These are phyloP conservation scores for Lactifluus pinguis DNA, from an alignment of 768 basidiomycete species.

Conservation along the genomic window DNA sequence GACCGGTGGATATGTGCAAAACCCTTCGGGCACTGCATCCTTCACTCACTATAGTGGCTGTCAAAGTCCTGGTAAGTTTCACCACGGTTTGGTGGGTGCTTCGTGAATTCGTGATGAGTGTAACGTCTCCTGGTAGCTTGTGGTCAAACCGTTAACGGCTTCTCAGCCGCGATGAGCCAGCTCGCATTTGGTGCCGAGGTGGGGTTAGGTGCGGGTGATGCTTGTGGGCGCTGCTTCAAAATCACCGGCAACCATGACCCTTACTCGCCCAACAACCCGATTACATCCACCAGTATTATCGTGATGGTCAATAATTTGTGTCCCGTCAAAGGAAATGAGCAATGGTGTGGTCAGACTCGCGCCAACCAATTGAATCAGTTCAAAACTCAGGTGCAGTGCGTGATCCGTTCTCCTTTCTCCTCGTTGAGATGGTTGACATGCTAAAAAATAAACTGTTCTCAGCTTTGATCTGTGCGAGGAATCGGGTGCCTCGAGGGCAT, in stretches of 20 bases:
- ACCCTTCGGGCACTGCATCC: constrained; percentile 37
- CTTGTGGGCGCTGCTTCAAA: constrained; percentile 53
- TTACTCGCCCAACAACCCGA: constrained; percentile 40
- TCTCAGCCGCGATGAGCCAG: constrained; percentile 49
- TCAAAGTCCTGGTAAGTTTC: constrained; percentile 33
- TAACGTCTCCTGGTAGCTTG: constrained; percentile 32
- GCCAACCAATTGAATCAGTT: constrained; percentile 31
- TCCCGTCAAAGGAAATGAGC: constrained; percentile 39
- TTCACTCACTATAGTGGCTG: constrained; percentile 53
- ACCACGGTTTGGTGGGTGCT: not conserved
- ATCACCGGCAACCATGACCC: constrained; percentile 44
- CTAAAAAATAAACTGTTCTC: not conserved
- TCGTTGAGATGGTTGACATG: not conserved
- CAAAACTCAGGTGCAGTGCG: constrained; percentile 43
- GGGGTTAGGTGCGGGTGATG: constrained; percentile 43
- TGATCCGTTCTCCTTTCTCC: not conserved
- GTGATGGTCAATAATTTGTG: constrained; percentile 42
- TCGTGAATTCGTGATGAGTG: not conserved
- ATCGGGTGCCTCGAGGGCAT: constrained; percentile 40
- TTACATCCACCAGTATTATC: constrained; percentile 45
- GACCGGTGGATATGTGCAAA: constrained; percentile 43
- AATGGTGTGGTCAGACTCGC: constrained; percentile 46
- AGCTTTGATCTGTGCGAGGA: constrained; percentile 59
- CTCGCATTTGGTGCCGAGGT: constrained; percentile 40
- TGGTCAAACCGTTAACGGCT: constrained; percentile 40